These are phyloP conservation scores for Cryptococcus neoformans DNA, from an alignment of 1,284 basidiomycete species.

Conservation along the genomic window DNA sequence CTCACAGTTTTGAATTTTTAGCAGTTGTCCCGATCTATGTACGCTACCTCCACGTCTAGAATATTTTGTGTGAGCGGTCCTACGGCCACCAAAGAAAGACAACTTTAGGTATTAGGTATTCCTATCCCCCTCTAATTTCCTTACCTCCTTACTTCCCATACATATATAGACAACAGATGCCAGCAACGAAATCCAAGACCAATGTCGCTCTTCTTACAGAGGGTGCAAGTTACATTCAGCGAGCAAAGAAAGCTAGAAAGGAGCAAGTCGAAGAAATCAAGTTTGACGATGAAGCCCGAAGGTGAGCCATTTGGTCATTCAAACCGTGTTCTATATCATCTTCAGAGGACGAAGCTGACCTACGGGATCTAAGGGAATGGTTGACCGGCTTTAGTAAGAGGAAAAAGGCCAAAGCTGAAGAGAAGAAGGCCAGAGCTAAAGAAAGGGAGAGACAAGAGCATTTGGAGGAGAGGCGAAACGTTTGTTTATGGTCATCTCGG, in stretches of 20 bases:
- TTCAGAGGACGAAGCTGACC: neutral
- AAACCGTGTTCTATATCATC: neutral
- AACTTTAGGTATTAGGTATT: too few species aligned
- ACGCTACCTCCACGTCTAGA: too few species aligned
- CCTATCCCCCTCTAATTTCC: too few species aligned
- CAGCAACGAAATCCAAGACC: conserved; percentile 9
- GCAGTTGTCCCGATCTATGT: too few species aligned
- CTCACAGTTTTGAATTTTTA: too few species aligned
- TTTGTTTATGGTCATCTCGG: conserved; percentile 11
- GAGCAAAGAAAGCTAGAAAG: conserved; percentile 43
- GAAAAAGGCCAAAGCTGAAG: conserved; percentile 50
- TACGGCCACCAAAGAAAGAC: too few species aligned
- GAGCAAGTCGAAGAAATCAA: conserved; percentile 50
- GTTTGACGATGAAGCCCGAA: conserved; percentile 48
- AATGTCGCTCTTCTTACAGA: conserved; percentile 50
- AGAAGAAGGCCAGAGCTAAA: conserved; percentile 41
- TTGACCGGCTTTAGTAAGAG: conserved; percentile 50
- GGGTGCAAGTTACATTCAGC: conserved; percentile 46
- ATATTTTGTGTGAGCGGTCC: too few species aligned
- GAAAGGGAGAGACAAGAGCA: conserved; percentile 46
- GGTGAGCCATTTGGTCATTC: conserved; percentile 19
- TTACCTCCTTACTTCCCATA: too few species aligned
- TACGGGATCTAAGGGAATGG: conserved; percentile 38
- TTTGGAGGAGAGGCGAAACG: conserved; percentile 43
- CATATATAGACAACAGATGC: too few species aligned